Evolutionary conservation across 2,329 filamentous ascomycete species (phyloP), one percentile per base, ranked within the genome.

Genomic region (Monosporascus sp.): DNA sequence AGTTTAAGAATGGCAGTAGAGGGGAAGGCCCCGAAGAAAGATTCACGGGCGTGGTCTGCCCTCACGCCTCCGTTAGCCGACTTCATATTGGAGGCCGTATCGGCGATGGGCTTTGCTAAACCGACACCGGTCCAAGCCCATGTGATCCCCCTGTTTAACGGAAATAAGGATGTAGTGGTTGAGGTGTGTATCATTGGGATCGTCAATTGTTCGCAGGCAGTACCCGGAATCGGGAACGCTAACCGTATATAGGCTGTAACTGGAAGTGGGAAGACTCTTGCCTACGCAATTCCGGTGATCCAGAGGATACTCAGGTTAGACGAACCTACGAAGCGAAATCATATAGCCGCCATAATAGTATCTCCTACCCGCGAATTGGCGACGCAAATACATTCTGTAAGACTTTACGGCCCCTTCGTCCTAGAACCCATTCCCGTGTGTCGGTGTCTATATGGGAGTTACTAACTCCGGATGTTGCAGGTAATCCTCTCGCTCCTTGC

Each of bases 91-190:
- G 90, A 95, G 60, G 91, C 91, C 55, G 85, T 95, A 48, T 79
- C 85, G 49, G 84, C 86, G 59, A 93, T 94, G 86, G 90, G 91
- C 56, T 96, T 96, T 71, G 76, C 80, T 58, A 86, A 88, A 69
- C 92, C 94, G 80, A 97, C 92, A 3, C 93, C 93, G 1, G 92
- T 97, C n/a, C 93, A 97, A 73, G 90, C 92, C 45, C 93, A 91
- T 55, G 88, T 90, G 5, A 88, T 97, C 60, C 91, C 91, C 14
- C 82, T 96, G 50, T 94, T 96, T 68, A 61, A 56, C 9, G 64
- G 64, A 8, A 65, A 67, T 52, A 67, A 67, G 49, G 65, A 67
- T 48, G 65, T 67, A 7, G 60, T 62, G 19, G 60, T 62, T 24
- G 59, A 60, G 48, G 59, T 61, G 49, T 48, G 68, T 52, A 43